Conservation (phyloP, 2,329 filamentous ascomycete species). For the Drechmeria coniospora region DNA sequence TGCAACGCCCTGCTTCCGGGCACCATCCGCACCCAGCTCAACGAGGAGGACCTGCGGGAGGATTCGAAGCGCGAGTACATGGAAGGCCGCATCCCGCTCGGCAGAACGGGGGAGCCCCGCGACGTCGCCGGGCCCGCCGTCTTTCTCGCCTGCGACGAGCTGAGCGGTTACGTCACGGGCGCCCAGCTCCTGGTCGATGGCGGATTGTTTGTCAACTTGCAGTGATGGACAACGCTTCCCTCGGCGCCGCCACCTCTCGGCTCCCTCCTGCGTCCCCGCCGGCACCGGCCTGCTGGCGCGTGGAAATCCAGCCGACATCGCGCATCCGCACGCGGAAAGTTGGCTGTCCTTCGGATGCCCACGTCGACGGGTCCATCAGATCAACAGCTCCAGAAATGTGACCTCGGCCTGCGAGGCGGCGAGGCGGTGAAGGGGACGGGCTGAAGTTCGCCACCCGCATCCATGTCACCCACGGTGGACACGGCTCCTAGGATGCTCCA, state of each 20-base stretch:
- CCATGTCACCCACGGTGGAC: no score
- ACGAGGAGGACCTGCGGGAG: conserved; percentile 66
- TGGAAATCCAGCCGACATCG: no score
- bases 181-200: conserved; percentile 78
- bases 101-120: conserved; percentile 52
- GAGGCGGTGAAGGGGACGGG: no score
- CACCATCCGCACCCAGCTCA: conserved; percentile 71
- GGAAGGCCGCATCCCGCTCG: conserved; percentile 67
- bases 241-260: not conserved
- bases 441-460: no score
- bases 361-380: no score
- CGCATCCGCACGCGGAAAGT: no score
- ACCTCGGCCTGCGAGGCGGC: no score
- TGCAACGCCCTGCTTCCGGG: conserved; percentile 77
- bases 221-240: conserved; percentile 29
- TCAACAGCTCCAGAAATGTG: no score
- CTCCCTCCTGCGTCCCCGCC: no score
- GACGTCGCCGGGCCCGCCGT: conserved; percentile 76
- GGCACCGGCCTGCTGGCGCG: no score
- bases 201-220: conserved; percentile 77
- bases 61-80: conserved; percentile 60
- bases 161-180: conserved; percentile 71
- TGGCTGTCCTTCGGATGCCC: no score
- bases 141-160: conserved; percentile 63
- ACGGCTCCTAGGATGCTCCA: no score